Conservation (phyloP, 257 asterid genomes). For the Rubia yunnanensis region DNA sequence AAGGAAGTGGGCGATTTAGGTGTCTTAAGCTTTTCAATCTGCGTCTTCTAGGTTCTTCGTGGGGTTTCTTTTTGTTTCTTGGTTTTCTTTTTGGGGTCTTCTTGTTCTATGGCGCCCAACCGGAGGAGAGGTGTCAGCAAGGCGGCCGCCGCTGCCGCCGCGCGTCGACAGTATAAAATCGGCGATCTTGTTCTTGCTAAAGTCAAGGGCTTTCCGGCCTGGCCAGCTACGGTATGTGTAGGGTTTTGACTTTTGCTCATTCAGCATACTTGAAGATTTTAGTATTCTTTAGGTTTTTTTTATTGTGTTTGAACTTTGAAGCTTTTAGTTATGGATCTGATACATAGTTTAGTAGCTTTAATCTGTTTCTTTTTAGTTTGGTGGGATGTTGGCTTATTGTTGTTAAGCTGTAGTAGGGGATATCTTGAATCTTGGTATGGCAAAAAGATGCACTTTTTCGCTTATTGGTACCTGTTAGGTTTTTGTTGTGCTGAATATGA, state of each 20-base stretch:
- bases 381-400: neutral
- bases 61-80: slow-evolving; percentile 4
- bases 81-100: neutral
- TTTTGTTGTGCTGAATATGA: neutral
- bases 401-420: neutral
- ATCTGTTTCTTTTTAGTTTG: neutral
- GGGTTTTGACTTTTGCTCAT: neutral
- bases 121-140: slow-evolving; percentile 66
- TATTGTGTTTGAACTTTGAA: neutral
- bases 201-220: slow-evolving; percentile 87
- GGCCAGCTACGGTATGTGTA: slow-evolving; percentile 78
- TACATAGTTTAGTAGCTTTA: neutral
- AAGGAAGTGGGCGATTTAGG: slow-evolving; percentile 26
- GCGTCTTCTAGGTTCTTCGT: slow-evolving; percentile 12
- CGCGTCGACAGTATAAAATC: slow-evolving; percentile 63
- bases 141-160: slow-evolving; percentile 62
- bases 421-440: neutral
- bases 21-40: slow-evolving; percentile 12
- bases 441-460: neutral
- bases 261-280: neutral
- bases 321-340: slow-evolving; percentile 13
- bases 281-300: neutral
- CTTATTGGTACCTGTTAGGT: neutral
- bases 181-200: slow-evolving; percentile 97
- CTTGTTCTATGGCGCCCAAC: slow-evolving; percentile 63